These are phyloP conservation scores for Aspergillus calidoustus DNA, from an alignment of 2,329 filamentous ascomycete species.

Conservation along the genomic window DNA sequence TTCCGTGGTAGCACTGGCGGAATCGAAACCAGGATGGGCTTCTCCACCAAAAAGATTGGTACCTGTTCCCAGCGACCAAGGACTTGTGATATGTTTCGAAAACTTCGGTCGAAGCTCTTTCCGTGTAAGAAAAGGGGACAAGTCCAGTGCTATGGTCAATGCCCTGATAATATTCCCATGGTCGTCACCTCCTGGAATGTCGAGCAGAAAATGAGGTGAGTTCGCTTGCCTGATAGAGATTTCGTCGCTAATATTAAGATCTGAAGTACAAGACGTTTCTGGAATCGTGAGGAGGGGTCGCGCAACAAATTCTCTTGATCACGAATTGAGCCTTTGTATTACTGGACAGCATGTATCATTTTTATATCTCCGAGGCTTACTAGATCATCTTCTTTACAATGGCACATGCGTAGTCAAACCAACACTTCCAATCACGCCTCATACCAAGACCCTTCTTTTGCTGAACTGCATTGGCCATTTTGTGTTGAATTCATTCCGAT, in stretches of 20 bases:
- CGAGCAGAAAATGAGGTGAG: neutral
- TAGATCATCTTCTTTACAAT: too few species aligned
- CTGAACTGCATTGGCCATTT: neutral
- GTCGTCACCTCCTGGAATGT: slow-evolving; percentile 8
- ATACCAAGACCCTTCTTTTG: neutral
- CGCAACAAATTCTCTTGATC: too few species aligned
- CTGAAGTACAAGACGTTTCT: neutral
- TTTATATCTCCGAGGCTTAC: too few species aligned
- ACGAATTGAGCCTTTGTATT: too few species aligned
- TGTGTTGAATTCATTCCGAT: neutral
- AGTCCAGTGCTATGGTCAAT: neutral
- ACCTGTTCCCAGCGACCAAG: neutral
- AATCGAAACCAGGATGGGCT: too few species aligned
- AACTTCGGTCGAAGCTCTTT: neutral
- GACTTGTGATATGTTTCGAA: neutral
- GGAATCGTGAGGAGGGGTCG: too few species aligned
- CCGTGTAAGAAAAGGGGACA: neutral
- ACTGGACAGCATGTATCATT: too few species aligned
- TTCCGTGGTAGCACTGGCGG: too few species aligned
- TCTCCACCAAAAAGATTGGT: too few species aligned
- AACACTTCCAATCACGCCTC: neutral
- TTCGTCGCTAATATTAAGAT: neutral
- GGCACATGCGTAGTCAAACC: neutral
- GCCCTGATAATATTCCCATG: slow-evolving; percentile 4
- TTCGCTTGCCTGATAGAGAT: neutral